phyloP scores from a whole-genome alignment of 257 asterid genomes.

The Salvia miltiorrhiza region DNA sequence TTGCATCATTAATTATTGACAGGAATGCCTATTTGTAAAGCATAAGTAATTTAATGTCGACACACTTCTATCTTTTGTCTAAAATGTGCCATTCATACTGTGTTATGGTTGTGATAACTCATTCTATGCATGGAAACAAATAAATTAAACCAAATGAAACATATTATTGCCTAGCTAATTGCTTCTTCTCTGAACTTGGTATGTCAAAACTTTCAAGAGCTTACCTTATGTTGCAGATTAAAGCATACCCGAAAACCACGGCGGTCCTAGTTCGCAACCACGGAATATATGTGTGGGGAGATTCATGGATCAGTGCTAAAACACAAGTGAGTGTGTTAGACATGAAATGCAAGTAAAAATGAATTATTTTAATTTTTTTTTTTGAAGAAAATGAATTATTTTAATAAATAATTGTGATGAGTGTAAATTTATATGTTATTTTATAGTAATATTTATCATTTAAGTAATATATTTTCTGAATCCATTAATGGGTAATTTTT shows the following conservation, averaged over 20 bases:
- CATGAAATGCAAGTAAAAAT: too few relatives aligned
- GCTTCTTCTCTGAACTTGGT: not conserved
- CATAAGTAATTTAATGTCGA: not conserved
- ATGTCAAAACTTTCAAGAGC: not conserved
- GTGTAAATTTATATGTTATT: too few relatives aligned
- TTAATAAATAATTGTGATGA: too few relatives aligned
- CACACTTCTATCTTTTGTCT: not conserved
- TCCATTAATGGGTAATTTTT: too few relatives aligned
- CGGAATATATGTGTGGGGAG: slow-evolving; percentile 92
- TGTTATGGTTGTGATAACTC: not conserved
- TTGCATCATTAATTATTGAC: not conserved
- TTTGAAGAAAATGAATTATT: too few relatives aligned
- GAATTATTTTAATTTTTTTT: too few relatives aligned
- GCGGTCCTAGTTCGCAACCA: slow-evolving; percentile 96
- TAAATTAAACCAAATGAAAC: not conserved
- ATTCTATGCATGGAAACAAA: not conserved
- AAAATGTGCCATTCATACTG: not conserved
- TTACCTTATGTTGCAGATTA: slow-evolving; percentile 45
- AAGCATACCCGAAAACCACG: slow-evolving; percentile 84
- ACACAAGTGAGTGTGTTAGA: slow-evolving; percentile 57
- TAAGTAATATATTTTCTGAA: too few relatives aligned
- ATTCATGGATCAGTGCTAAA: slow-evolving; percentile 92
- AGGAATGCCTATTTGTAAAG: not conserved
- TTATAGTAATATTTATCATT: too few relatives aligned
- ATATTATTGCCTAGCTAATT: not conserved